Evolutionary conservation across 352 stramenopile genomes (phyloP).

Genomic region (Albugo candida): DNA sequence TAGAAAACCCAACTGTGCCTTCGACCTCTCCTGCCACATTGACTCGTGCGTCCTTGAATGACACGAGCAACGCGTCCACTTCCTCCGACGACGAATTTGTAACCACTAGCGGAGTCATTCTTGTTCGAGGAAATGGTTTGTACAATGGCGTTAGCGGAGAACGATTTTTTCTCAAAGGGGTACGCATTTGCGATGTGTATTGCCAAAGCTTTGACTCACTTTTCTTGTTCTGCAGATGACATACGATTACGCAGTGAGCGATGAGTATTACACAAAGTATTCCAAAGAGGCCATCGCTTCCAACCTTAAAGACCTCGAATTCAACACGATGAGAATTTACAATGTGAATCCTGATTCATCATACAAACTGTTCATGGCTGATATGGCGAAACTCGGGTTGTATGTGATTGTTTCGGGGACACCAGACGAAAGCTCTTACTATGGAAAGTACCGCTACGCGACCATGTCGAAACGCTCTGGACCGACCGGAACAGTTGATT

Average conservation of each 20-base stretch:
- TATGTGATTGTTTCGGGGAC: slow-evolving; percentile 8
- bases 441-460: slow-evolving; percentile 9
- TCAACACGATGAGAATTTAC: slow-evolving; percentile 11
- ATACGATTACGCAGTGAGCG: slow-evolving; percentile 11
- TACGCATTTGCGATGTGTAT: slow-evolving; percentile 10
- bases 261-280: slow-evolving; percentile 11
- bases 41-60: too few species aligned
- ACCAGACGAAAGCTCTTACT: slow-evolving; percentile 6
- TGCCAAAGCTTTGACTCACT: too few species aligned
- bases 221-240: slow-evolving; percentile 4
- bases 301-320: slow-evolving; percentile 6
- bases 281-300: slow-evolving; percentile 9
- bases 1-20: too few species aligned
- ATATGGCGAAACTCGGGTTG: slow-evolving; percentile 6
- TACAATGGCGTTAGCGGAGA: slow-evolving; percentile 65
- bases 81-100: too few species aligned
- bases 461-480: slow-evolving; percentile 5
- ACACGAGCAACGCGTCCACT: too few species aligned
- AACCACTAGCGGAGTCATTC: slow-evolving; percentile 7
- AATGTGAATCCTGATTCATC: slow-evolving; percentile 12
- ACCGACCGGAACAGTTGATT: background rate
- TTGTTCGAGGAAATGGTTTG: slow-evolving; percentile 76
- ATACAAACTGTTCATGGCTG: slow-evolving; percentile 9
- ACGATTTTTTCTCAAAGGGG: slow-evolving; percentile 76
- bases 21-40: too few species aligned